phyloP scores from a whole-genome alignment of 2,329 filamentous ascomycete species.

The Tolypocladium inflatum region DNA sequence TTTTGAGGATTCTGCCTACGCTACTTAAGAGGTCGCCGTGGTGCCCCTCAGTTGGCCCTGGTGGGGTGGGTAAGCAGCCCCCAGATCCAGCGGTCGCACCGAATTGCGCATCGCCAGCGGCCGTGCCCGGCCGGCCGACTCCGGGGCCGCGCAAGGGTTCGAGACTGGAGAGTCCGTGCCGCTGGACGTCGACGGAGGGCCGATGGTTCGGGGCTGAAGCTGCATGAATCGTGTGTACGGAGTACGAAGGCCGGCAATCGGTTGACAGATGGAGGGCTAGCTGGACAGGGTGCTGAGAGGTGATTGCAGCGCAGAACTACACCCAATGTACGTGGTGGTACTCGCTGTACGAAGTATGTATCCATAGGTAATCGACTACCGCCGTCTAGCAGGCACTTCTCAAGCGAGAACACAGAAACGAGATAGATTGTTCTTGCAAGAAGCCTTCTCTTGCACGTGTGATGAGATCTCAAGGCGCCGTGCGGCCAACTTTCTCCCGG shows the following conservation, averaged over 20 bases:
- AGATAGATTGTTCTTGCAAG: neutral
- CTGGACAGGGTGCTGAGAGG: too few species aligned
- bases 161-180: neutral
- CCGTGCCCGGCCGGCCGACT: neutral
- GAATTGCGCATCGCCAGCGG: neutral
- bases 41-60: neutral
- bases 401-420: too few species aligned
- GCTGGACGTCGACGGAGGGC: neutral
- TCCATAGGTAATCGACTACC: too few species aligned
- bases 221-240: neutral
- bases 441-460: neutral
- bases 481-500: neutral
- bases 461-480: neutral
- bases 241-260: neutral
- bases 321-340: too few species aligned
- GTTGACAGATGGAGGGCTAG: neutral
- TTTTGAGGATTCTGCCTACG: neutral
- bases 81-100: neutral
- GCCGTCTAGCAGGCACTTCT: too few species aligned
- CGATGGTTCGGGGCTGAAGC: neutral
- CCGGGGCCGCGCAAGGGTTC: neutral
- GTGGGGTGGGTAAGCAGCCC: neutral
- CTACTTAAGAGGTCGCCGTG: neutral
- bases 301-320: too few species aligned
- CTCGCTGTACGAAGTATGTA: too few species aligned